Conservation (phyloP, 495 filamentous ascomycete species). For the Penicillium ucsense region DNA sequence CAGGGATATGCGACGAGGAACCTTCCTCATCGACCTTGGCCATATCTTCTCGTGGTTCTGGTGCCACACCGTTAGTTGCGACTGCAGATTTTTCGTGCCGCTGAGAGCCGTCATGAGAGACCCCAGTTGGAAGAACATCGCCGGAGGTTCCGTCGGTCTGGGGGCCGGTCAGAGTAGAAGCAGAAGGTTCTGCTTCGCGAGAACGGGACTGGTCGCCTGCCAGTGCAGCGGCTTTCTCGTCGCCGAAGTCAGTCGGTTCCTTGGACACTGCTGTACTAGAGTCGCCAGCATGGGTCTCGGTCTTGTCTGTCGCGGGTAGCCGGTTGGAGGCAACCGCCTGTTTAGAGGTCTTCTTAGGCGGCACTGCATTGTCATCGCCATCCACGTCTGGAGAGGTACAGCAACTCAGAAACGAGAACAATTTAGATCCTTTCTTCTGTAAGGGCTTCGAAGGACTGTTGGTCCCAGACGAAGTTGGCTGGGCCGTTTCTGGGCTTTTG, state of each 20-base stretch:
- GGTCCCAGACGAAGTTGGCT: constrained; percentile 19
- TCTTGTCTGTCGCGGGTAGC: constrained; percentile 44
- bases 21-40: constrained; percentile 5
- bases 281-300: constrained; percentile 38
- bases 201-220: constrained; percentile 24
- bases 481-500: constrained; percentile 20
- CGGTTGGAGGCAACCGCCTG: constrained; percentile 43
- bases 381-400: constrained; percentile 62
- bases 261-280: constrained; percentile 48
- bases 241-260: constrained; percentile 33
- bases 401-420: constrained; percentile 71
- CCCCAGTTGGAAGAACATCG: constrained; percentile 8
- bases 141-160: constrained; percentile 19
- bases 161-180: constrained; percentile 8
- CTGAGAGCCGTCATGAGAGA: background rate
- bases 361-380: constrained; percentile 47
- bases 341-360: constrained; percentile 57
- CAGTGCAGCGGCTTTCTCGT: constrained; percentile 42
- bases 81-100: constrained; percentile 1
- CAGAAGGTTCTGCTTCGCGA: constrained; percentile 24
- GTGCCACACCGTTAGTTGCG: constrained; percentile 5
- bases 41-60: constrained; percentile 6
- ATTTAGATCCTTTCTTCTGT: constrained; percentile 45
- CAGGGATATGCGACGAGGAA: constrained; percentile 3
- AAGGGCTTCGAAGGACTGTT: constrained; percentile 40